Percentiles rank a stretch among this genome's conserved stretches.
phyloP scores from a whole-genome alignment of 345 rosid species.

The Draba incana region DNA sequence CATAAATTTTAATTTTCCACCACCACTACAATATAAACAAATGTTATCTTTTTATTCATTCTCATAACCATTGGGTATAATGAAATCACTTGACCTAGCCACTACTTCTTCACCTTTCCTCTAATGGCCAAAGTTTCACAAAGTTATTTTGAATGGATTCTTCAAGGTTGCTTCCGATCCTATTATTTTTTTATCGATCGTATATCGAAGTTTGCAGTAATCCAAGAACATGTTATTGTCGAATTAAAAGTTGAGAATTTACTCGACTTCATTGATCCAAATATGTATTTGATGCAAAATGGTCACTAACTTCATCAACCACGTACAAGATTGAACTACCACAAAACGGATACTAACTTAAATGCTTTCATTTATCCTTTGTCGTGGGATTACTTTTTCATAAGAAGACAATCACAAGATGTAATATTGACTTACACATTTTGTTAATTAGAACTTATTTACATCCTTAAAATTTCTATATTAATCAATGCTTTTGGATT shows the following conservation, averaged over 20 bases:
- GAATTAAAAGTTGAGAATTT: neutral
- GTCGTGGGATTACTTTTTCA: neutral
- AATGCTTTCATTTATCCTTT: conserved; percentile 23
- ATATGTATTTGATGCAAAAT: neutral
- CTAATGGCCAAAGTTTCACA: conserved; percentile 11
- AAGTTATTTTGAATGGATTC: neutral
- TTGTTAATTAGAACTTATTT: neutral
- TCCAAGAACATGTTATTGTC: neutral
- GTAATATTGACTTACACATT: conserved; percentile 1
- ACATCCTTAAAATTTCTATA: neutral
- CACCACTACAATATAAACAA: neutral
- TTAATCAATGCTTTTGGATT: conserved; percentile 19
- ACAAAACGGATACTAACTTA: conserved; percentile 11
- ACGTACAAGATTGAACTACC: neutral
- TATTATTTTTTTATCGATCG: neutral
- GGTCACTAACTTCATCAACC: conserved; percentile 3
- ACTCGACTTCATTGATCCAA: neutral
- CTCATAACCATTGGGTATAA: conserved; percentile 14
- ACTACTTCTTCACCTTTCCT: conserved; percentile 21
- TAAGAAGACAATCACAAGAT: conserved; percentile 15
- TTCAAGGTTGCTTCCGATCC: conserved; percentile 3
- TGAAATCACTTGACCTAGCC: conserved; percentile 11
- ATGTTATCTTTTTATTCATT: neutral
- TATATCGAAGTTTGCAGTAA: neutral
- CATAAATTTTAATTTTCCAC: conserved; percentile 11